Conservation (phyloP, 2,329 filamentous ascomycete genomes). For the Trichoderma harzianum region DNA sequence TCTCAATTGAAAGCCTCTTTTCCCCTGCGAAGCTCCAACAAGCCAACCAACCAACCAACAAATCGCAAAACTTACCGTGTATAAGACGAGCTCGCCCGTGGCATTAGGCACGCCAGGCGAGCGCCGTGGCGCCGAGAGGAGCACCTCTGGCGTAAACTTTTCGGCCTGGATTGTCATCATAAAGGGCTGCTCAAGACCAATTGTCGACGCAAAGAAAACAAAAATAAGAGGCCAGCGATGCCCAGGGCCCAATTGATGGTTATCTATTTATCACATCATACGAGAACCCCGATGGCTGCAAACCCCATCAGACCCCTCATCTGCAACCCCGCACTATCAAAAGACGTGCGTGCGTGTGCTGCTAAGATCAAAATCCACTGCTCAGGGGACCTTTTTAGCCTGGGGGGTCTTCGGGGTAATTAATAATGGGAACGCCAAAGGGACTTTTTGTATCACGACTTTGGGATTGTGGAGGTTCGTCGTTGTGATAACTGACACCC, state of each 20-base stretch:
- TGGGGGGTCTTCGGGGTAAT: background rate
- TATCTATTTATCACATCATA: conserved; percentile 3
- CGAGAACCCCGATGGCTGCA: conserved; percentile 8
- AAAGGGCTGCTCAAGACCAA: conserved; percentile 16
- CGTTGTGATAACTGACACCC: background rate
- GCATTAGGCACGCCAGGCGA: conserved; percentile 68
- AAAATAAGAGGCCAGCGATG: background rate
- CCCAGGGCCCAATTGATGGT: background rate
- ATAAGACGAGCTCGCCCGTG: conserved; percentile 61
- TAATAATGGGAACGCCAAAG: background rate
- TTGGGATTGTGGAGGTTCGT: background rate
- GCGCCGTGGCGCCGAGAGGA: conserved; percentile 72
- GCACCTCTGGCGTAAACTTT: conserved; percentile 73
- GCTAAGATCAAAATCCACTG: background rate
- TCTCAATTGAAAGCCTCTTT: background rate
- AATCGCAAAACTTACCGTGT: conserved; percentile 46
- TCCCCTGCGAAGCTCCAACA: background rate
- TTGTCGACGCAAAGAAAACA: background rate
- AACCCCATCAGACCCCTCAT: conserved; percentile 10
- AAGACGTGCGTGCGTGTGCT: background rate
- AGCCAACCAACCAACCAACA: background rate
- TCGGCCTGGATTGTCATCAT: conserved; percentile 67
- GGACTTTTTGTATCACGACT: background rate
- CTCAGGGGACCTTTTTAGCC: background rate
- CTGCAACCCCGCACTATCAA: conserved; percentile 16